Percentiles rank a stretch among this genome's conserved stretches.
phyloP scores from a whole-genome alignment of 2,329 filamentous ascomycete species.

The Alternaria sp. region DNA sequence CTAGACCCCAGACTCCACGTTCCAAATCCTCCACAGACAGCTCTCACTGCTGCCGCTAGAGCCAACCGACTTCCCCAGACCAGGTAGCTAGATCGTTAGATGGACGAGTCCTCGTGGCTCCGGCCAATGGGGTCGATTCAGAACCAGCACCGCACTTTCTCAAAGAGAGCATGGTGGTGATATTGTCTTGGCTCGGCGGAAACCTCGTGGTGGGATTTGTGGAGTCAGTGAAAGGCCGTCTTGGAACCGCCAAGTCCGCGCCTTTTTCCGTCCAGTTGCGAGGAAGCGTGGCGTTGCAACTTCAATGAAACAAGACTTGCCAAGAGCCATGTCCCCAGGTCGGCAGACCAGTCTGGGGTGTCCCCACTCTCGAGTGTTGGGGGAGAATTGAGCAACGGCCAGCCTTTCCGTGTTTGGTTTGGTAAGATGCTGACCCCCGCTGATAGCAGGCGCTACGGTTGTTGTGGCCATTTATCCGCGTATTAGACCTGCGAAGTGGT shows the following conservation, averaged over 20 bases:
- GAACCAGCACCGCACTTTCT: neutral
- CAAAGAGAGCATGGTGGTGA: constrained; percentile 12
- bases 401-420: neutral
- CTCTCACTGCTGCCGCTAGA: constrained; percentile 1
- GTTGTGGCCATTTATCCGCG: constrained; percentile 30
- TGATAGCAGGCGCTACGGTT: constrained; percentile 21
- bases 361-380: constrained; percentile 8
- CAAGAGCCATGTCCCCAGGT: neutral
- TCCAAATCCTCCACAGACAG: constrained; percentile 10
- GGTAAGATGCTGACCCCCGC: constrained; percentile 9
- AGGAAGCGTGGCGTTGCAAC: constrained; percentile 10
- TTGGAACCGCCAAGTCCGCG: constrained; percentile 30
- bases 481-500: constrained; percentile 18
- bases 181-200: constrained; percentile 19
- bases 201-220: constrained; percentile 20
- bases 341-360: constrained; percentile 2
- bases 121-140: constrained; percentile 17
- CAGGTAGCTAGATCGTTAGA: constrained; percentile 10
- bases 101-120: constrained; percentile 7
- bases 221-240: constrained; percentile 25
- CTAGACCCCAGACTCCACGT: constrained; percentile 7
- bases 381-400: constrained; percentile 3
- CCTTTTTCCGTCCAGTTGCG: constrained; percentile 28
- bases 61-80: constrained; percentile 20
- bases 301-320: neutral